Base-by-base conservation (phyloP, 345 rosid genomes). In the Euphorbia tirucalli region DNA sequence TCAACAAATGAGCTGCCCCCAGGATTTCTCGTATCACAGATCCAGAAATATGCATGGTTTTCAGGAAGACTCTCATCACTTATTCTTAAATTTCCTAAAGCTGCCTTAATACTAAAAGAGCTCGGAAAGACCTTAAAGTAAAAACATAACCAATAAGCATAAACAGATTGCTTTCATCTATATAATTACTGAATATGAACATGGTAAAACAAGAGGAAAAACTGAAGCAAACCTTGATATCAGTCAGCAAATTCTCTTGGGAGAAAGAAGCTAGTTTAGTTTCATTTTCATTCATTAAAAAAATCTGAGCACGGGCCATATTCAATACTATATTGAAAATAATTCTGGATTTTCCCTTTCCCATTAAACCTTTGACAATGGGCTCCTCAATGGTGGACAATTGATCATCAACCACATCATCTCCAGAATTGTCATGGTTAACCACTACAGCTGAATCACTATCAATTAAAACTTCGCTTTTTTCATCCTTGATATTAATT, bases 11-110 rank as follows among this genome's bases (percentile, higher is more conserved):
- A 95, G 76, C 90, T 90, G 70, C 97, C 97, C 63, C 97, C 96
- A 30, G 97, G 93, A 86, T 92, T 89, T 78, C 99, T 90, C 97
- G 90, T 95, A 85, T 95, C 98, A 83, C 99, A 95, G 52, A 89
- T 87, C 99, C 97, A 88, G 83, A 84, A 95, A 84, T 95, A 95
- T 85, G 92, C 71, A 76, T 92, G 99, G 73, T 73, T 75, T 70
- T 75, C 75, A 50, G 93, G 90, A 77, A 95, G 99, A 81, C 99
- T 90, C 57, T 95, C 89, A 63, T 95, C 99, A 82, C 99, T 95
- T 80, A 95, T 90, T 77, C 89, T 87, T 76, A 95, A 77, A 84
- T 95, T 95, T 72, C 99, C 99, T 62, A 95, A 84, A 65, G 91
- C 81, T 72, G 99, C 99, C 61, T 82, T 86, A 66, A 95, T 90